Conservation (phyloP, 129 eudicot genomes). For the Scalesia atractyloides region DNA sequence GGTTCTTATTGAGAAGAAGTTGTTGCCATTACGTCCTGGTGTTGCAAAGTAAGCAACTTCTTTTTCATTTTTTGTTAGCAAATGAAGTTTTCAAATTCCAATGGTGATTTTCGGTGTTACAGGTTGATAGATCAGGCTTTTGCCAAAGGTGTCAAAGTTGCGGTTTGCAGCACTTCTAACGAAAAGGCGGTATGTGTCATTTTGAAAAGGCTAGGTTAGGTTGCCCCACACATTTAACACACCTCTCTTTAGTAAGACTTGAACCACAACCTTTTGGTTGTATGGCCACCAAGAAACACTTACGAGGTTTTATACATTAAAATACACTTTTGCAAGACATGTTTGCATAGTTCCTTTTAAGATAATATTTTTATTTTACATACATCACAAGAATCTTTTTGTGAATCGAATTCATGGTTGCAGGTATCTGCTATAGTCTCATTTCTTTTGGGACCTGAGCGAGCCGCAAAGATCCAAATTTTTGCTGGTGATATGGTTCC, state of each 20-base stretch:
- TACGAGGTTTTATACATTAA: too few species aligned
- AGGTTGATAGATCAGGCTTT: slow-evolving; percentile 96
- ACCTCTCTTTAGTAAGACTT: too few species aligned
- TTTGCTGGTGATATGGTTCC: slow-evolving; percentile 99
- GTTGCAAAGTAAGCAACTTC: slow-evolving; percentile 80
- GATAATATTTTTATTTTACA: too few species aligned
- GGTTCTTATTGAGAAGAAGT: slow-evolving; percentile 93
- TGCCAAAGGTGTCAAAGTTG: slow-evolving; percentile 85
- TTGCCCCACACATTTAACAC: too few species aligned
- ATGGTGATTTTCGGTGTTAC: slow-evolving; percentile 9
- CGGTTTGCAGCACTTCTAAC: slow-evolving; percentile 97
- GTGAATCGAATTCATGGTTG: slow-evolving; percentile 2
- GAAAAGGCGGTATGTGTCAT: slow-evolving; percentile 90
- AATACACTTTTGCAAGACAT: too few species aligned
- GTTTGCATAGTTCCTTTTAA: too few species aligned
- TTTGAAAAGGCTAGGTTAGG: background rate
- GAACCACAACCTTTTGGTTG: too few species aligned
- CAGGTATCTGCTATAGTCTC: slow-evolving; percentile 99
- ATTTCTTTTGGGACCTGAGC: slow-evolving; percentile 79
- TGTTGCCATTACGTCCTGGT: slow-evolving; percentile 95
- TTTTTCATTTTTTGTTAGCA: background rate
- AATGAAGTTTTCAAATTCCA: background rate
- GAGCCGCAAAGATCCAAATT: slow-evolving; percentile 86
- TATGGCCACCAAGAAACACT: too few species aligned
- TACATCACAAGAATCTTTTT: background rate